A percentile compares a stretch with the other conserved stretches of the same genome.
Evolutionary conservation across 1,284 basidiomycete species (phyloP).

Genomic region (Microbotryum intermedium): DNA sequence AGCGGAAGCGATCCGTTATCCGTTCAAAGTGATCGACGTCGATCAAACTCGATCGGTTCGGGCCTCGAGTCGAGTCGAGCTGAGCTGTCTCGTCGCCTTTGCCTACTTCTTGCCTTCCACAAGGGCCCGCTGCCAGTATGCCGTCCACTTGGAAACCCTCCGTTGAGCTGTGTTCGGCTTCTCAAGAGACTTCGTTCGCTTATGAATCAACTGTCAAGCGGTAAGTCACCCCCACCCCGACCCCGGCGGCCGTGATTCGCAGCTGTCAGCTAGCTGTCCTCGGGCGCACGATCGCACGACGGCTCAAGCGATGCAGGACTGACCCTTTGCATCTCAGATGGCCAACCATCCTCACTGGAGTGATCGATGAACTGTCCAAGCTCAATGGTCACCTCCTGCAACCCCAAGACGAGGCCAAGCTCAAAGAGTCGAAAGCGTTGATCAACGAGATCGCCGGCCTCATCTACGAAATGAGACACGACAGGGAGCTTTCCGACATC

Average conservation of each 20-base stretch:
- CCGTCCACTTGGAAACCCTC: slow-evolving; percentile 16
- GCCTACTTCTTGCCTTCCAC: too few relatives aligned
- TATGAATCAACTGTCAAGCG: slow-evolving; percentile 27
- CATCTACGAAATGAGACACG: slow-evolving; percentile 71
- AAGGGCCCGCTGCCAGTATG: too few relatives aligned
- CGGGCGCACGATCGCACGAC: too few relatives aligned
- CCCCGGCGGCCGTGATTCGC: too few relatives aligned
- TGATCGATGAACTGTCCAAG: slow-evolving; percentile 63
- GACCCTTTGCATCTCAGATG: slow-evolving; percentile 51
- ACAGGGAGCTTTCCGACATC: slow-evolving; percentile 49
- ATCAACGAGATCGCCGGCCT: slow-evolving; percentile 70
- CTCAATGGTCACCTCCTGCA: slow-evolving; percentile 39
- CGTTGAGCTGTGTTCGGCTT: slow-evolving; percentile 23
- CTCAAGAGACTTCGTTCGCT: slow-evolving; percentile 19
- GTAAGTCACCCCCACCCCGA: background rate
- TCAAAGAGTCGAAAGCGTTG: slow-evolving; percentile 63
- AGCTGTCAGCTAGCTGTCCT: too few relatives aligned
- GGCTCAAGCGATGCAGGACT: too few relatives aligned
- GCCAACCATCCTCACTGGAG: slow-evolving; percentile 77
- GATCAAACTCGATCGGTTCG: too few relatives aligned
- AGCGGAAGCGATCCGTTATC: too few relatives aligned
- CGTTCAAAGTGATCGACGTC: too few relatives aligned
- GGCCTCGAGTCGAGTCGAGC: too few relatives aligned
- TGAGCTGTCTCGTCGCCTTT: too few relatives aligned
- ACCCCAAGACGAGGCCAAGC: slow-evolving; percentile 45